phyloP scores from a whole-genome alignment of 176 grass and related monocot species.

The Eremochloa ophiuroides region DNA sequence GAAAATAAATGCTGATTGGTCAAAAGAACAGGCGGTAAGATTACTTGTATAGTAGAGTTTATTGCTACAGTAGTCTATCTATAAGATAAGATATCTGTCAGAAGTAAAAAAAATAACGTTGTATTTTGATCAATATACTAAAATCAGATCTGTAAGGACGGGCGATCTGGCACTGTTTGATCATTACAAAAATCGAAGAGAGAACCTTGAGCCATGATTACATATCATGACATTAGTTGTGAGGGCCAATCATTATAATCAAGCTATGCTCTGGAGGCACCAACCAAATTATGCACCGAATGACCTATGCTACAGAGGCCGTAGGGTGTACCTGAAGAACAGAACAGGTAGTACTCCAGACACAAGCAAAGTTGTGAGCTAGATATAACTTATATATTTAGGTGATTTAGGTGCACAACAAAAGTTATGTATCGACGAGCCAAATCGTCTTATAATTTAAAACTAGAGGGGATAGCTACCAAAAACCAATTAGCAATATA shows the following conservation, averaged over 20 bases:
- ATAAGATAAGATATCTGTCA: background rate
- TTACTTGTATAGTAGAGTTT: background rate
- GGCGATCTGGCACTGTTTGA: conserved; percentile 9
- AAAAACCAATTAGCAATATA: background rate
- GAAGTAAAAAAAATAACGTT: background rate
- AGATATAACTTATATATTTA: too few species aligned
- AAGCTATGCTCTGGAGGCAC: conserved; percentile 10
- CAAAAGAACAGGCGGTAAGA: too few species aligned
- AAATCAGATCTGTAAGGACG: background rate
- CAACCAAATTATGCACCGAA: background rate
- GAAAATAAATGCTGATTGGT: too few species aligned
- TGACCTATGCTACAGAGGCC: background rate
- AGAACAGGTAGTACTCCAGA: background rate
- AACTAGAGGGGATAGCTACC: too few species aligned
- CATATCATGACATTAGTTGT: background rate
- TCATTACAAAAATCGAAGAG: background rate
- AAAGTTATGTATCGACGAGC: too few species aligned
- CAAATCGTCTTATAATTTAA: too few species aligned
- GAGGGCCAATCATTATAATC: conserved; percentile 14
- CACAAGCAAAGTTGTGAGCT: background rate
- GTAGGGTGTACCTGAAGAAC: background rate
- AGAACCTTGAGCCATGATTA: background rate
- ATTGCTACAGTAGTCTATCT: background rate
- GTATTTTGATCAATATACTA: background rate
- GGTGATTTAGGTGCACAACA: too few species aligned